Base-by-base conservation (phyloP, 2,329 filamentous ascomycete species). In the Elsinoe fawcettii region DNA sequence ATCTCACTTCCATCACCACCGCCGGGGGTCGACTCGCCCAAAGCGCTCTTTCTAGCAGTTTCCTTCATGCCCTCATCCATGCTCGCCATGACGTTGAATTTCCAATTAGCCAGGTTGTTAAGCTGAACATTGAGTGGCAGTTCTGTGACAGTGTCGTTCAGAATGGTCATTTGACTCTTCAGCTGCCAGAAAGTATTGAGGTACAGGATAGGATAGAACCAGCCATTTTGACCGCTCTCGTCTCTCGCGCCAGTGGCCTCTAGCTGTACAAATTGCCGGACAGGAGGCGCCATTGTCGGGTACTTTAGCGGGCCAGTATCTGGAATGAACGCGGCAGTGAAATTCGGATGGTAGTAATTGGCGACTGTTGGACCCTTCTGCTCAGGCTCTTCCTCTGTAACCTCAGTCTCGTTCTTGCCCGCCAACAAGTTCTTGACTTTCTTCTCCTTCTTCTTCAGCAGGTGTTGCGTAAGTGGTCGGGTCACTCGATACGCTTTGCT, bases 171-270 rank as follows among this genome's bases (percentile, higher is more conserved):
- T 65, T 97, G 90, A 61, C 80, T 85, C 69, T 82, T 88, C 62
- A 99, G 79, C 73, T 97, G 92, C 93, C 93, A 99, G 74, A 99
- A 99, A 3, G 87, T 95, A 74, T 99, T 99, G 68, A 93, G 77
- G 69, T 90, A 99, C 37, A 97, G 74, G 44, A 96, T 82, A 3
- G 93, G 93, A 68, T 87, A 84, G 69, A 97, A 99, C 91, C 91
- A 99, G 60, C 86, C 86, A 72, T 97, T 90, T 72, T 91, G 82
- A 36, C 93, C 93, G 12, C 83, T 84, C 1, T 79, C 83, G 70
- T 99, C 93, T 60, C 93, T 84, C 44, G 90, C 88, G 47, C 87
- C 88, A 1, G 84, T 90, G 1, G 81, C 72, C 70, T 97, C 93
- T 30, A 96, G 79, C 46, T 84, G 84, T 36, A 96, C 75, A 68